Conservation (phyloP, 2,329 filamentous ascomycete species). For the Neofusicoccum sp. region DNA sequence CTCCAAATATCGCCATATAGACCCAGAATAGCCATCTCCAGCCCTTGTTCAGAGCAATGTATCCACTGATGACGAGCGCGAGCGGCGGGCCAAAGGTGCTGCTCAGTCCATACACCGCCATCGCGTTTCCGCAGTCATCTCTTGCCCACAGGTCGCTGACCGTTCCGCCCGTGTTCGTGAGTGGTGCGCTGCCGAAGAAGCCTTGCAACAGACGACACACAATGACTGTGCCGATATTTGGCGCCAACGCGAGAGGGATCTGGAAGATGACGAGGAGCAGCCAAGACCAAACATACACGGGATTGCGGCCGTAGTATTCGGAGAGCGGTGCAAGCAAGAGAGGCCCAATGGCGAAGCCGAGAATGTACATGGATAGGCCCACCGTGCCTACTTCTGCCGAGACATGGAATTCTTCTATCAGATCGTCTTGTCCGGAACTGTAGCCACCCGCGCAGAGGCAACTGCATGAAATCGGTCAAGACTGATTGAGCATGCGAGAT, state of each 20-base stretch:
- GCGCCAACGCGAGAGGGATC: slow-evolving; percentile 29
- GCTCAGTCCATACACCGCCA: slow-evolving; percentile 29
- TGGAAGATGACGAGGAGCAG: slow-evolving; percentile 26
- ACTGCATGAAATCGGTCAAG: background rate
- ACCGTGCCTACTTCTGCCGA: slow-evolving; percentile 19
- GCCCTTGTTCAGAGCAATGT: slow-evolving; percentile 33
- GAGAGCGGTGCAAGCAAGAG: slow-evolving; percentile 31
- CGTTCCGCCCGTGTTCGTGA: slow-evolving; percentile 18
- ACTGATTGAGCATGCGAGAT: background rate
- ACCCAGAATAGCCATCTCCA: slow-evolving; percentile 40
- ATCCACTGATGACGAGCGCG: slow-evolving; percentile 35
- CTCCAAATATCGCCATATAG: slow-evolving; percentile 39
- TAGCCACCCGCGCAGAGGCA: slow-evolving; percentile 17
- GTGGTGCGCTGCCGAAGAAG: slow-evolving; percentile 16
- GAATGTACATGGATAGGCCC: slow-evolving; percentile 30
- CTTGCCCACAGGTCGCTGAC: slow-evolving; percentile 28
- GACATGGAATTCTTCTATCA: background rate
- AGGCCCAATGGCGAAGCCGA: slow-evolving; percentile 30
- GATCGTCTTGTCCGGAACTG: slow-evolving; percentile 10
- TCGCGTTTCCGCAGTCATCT: slow-evolving; percentile 25
- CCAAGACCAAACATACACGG: slow-evolving; percentile 26
- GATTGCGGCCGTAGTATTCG: slow-evolving; percentile 29
- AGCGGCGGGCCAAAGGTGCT: slow-evolving; percentile 34
- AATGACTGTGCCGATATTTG: slow-evolving; percentile 26
- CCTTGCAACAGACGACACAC: slow-evolving; percentile 15